Conservation (phyloP, 257 asterid species). For the Lycium barbarum region DNA sequence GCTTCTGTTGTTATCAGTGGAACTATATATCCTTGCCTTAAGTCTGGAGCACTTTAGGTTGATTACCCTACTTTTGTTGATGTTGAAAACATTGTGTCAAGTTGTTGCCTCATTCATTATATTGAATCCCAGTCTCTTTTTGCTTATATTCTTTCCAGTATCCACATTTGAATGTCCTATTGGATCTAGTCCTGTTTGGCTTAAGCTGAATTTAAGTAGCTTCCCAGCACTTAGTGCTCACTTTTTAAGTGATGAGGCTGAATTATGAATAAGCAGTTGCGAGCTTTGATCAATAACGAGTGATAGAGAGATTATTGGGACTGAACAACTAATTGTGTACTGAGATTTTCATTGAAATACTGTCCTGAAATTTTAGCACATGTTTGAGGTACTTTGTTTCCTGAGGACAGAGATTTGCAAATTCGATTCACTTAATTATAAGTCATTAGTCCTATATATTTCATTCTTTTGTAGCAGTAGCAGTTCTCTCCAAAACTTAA, state of each 20-base stretch:
- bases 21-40: too few species aligned
- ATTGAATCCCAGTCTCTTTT: not conserved
- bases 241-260: too few species aligned
- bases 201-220: too few species aligned
- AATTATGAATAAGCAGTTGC: not conserved
- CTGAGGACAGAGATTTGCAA: too few species aligned
- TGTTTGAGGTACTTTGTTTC: too few species aligned
- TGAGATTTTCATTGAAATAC: too few species aligned
- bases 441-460: too few species aligned
- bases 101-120: not conserved
- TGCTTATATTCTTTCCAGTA: not conserved
- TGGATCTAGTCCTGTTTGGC: not conserved
- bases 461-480: too few species aligned
- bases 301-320: not conserved
- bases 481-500: too few species aligned
- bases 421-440: too few species aligned
- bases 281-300: not conserved
- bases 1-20: not conserved
- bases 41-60: not conserved
- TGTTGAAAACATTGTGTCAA: not conserved
- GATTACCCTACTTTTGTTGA: not conserved
- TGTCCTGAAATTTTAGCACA: too few species aligned
- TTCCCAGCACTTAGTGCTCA: too few species aligned
- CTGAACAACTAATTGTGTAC: not conserved
- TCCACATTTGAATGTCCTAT: not conserved